These are phyloP conservation scores for Trichophyton benhamiae DNA, from an alignment of 2,329 filamentous ascomycete species.

Conservation along the genomic window DNA sequence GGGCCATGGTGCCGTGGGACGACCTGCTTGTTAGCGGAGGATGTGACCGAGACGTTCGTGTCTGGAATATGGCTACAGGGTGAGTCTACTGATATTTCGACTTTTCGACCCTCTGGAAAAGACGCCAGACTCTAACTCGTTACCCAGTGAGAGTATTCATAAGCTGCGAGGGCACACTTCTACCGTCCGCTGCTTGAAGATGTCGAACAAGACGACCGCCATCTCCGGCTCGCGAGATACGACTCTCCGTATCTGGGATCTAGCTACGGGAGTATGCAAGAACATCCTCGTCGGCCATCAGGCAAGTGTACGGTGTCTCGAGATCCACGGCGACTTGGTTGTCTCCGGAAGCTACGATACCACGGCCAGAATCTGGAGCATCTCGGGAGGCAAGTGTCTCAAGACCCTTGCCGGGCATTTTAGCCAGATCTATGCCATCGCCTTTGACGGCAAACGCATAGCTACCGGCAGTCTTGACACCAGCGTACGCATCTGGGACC, in stretches of 20 bases:
- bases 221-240: conserved; percentile 96
- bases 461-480: conserved; percentile 94
- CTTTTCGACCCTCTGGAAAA: too few species aligned
- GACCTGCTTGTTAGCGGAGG: conserved; percentile 91
- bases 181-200: conserved; percentile 92
- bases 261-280: conserved; percentile 79
- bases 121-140: neutral
- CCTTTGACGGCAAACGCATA: conserved; percentile 85
- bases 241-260: conserved; percentile 91
- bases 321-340: conserved; percentile 90
- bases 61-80: conserved; percentile 94
- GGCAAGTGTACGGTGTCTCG: conserved; percentile 94
- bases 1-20: conserved; percentile 98
- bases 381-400: conserved; percentile 84
- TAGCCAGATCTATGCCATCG: conserved; percentile 97
- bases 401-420: conserved; percentile 88
- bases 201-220: conserved; percentile 86
- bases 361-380: conserved; percentile 93
- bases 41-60: conserved; percentile 89
- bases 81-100: conserved; percentile 29
- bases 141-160: conserved; percentile 56
- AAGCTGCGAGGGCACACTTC: conserved; percentile 90
- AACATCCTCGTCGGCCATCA: conserved; percentile 97
- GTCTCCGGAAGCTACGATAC: conserved; percentile 99
- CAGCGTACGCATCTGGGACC: conserved; percentile 94